phyloP scores from a whole-genome alignment of 495 filamentous ascomycete genomes.

The Tuber umbilicatum region DNA sequence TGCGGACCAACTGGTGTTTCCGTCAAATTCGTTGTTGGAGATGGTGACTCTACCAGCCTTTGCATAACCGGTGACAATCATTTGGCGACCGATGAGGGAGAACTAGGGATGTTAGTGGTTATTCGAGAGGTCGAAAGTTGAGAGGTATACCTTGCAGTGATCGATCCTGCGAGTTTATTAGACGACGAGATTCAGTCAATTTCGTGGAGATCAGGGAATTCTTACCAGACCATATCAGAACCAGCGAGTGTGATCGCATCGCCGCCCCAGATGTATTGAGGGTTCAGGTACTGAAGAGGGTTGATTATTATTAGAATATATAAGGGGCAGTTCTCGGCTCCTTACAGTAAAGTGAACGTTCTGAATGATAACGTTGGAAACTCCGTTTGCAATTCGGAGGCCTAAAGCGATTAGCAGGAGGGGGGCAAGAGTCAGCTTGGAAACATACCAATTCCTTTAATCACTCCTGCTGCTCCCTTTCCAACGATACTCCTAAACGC shows the following conservation, averaged over 20 bases:
- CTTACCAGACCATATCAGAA: conserved; percentile 41
- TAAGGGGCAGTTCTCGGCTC: neutral
- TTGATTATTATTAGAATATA: conserved; percentile 15
- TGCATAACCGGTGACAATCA: conserved; percentile 43
- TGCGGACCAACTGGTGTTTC: conserved; percentile 48
- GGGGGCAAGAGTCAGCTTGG: neutral
- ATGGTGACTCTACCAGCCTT: conserved; percentile 45
- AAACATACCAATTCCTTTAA: conserved; percentile 39
- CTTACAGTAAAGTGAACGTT: conserved; percentile 28
- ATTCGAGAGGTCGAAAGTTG: conserved; percentile 11
- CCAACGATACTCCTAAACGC: conserved; percentile 35
- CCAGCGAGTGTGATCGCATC: conserved; percentile 43
- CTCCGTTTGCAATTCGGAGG: conserved; percentile 43
- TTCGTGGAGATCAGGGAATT: neutral
- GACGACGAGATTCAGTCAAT: neutral
- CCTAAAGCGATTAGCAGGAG: conserved; percentile 4
- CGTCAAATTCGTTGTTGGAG: conserved; percentile 48
- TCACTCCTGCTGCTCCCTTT: conserved; percentile 42
- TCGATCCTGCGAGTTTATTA: conserved; percentile 33
- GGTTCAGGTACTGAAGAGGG: conserved; percentile 42
- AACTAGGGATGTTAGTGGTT: conserved; percentile 35
- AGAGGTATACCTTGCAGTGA: conserved; percentile 43
- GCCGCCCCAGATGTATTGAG: conserved; percentile 46
- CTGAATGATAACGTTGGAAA: conserved; percentile 44
- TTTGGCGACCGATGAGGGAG: conserved; percentile 48